Evolutionary conservation across 495 filamentous ascomycete species (phyloP), one percentile per base, ranked within the genome.

Genomic region (Clohesyomyces aquaticus): DNA sequence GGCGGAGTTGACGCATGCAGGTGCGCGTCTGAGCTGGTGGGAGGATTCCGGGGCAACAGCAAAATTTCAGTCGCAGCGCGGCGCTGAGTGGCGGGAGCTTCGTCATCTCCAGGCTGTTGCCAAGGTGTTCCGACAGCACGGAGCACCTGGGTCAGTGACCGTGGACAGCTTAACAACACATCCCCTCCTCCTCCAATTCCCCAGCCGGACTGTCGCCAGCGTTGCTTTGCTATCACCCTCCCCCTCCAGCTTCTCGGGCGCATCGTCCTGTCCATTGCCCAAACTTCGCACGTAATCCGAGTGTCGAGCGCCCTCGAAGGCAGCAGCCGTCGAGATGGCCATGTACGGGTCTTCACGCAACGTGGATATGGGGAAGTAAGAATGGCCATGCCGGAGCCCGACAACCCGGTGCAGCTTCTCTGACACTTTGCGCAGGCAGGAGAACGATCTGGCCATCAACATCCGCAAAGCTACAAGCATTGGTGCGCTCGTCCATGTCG

Each of bases 391-490:
- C 26, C 18, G 8, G 22, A 23, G n/a, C 6, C 16, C 38, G 38
- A 23, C 54, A 26, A 38, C 6, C 32, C 50, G 38, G 27, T 23
- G 16, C 41, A 47, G 1, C 32, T 38, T 76, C 14, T 71, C 59
- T 63, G 55, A 67, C 50, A 65, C 61, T 61, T 74, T 59, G 19
- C 58, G 35, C 74, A 94, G 91, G 76, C 91, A 93, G 71, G 94
- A 98, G 77, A 86, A 88, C 70, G 92, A 98, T 77, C 85, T 98
- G 71, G 85, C 88, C 72, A 89, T 94, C 77, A 96, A 97, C 76
- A 96, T 98, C 77, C 87, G 88, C 74, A 98, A 98, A 79, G 94
- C 94, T 18, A 98, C 94, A 27, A 96, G 87, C 75, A 89, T 89
- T 57, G 86, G 86, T 88, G 77, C 72, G 79, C 57, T 55, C 52